These are phyloP conservation scores for Halteria grandinella DNA, from an alignment of 73 alveolate genomes.

Conservation along the genomic window DNA sequence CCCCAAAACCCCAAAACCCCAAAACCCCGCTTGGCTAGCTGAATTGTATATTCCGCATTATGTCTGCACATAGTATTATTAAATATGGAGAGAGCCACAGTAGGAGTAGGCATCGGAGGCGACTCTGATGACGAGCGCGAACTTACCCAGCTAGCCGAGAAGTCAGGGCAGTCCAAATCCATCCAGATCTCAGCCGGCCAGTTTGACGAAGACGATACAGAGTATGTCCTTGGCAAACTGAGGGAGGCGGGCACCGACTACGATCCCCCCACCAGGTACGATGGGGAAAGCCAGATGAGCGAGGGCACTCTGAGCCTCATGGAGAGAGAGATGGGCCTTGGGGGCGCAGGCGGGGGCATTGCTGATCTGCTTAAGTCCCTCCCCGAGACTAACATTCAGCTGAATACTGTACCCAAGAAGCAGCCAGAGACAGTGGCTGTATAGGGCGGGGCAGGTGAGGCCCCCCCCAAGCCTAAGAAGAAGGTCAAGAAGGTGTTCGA, in stretches of 20 bases:
- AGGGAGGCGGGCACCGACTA: slow-evolving; percentile 40
- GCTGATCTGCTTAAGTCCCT: not conserved
- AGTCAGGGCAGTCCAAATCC: not conserved
- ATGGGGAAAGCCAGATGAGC: slow-evolving; percentile 17
- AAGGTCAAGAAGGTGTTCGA: slow-evolving; percentile 18
- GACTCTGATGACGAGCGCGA: slow-evolving; percentile 37
- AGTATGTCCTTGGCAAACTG: not conserved
- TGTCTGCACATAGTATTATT: too few relatives aligned
- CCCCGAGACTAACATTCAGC: not conserved
- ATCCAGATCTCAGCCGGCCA: slow-evolving; percentile 22
- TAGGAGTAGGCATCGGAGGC: slow-evolving; percentile 31
- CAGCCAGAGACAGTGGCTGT: not conserved
- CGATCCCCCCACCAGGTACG: slow-evolving; percentile 35
- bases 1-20: too few relatives aligned
- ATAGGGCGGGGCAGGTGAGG: not conserved
- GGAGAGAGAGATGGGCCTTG: slow-evolving; percentile 27
- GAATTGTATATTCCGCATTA: too few relatives aligned
- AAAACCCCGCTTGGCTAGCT: too few relatives aligned
- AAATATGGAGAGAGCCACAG: not conserved
- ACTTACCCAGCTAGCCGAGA: not conserved
- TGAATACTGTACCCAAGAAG: not conserved
- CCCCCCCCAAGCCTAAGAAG: not conserved
- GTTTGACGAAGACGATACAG: slow-evolving; percentile 33
- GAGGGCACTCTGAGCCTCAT: slow-evolving; percentile 32
- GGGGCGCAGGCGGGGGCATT: not conserved